Evolutionary conservation across 2,329 filamentous ascomycete genomes (phyloP).

Genomic region (Aspergillus intermedius): DNA sequence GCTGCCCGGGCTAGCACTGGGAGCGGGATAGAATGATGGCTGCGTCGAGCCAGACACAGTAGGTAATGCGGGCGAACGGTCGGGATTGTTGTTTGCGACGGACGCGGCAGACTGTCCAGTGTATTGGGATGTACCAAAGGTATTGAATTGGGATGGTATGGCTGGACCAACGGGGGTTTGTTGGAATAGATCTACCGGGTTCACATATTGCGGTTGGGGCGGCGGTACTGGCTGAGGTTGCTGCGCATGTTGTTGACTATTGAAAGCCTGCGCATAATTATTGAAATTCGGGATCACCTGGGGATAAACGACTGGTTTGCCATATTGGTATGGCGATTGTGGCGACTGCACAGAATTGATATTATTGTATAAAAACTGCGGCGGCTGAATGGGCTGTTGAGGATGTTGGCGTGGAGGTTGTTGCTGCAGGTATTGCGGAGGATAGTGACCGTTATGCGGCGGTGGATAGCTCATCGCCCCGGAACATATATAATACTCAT

Average conservation of each 20-base stretch:
- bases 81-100: slow-evolving; percentile 12
- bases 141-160: slow-evolving; percentile 22
- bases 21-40: slow-evolving; percentile 15
- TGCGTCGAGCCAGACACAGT: slow-evolving; percentile 12
- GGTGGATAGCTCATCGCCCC: slow-evolving; percentile 39
- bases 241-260: slow-evolving; percentile 27
- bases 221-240: slow-evolving; percentile 7
- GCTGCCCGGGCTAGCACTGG: slow-evolving; percentile 11
- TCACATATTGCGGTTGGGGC: slow-evolving; percentile 31
- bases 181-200: slow-evolving; percentile 31
- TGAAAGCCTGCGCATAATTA: slow-evolving; percentile 25
- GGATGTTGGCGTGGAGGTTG: slow-evolving; percentile 15
- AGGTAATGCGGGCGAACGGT: slow-evolving; percentile 10
- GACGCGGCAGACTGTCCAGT: slow-evolving; percentile 17
- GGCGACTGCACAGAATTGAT: slow-evolving; percentile 15
- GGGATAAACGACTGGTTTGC: slow-evolving; percentile 29
- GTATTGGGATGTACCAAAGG: slow-evolving; percentile 23
- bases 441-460: slow-evolving; percentile 36
- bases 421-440: slow-evolving; percentile 29
- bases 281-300: slow-evolving; percentile 27
- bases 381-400: slow-evolving; percentile 26
- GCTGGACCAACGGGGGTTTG: slow-evolving; percentile 25
- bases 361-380: slow-evolving; percentile 32
- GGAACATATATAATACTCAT: slow-evolving; percentile 19
- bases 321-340: slow-evolving; percentile 27